Percentiles rank a stretch among this genome's conserved stretches.
Evolutionary conservation across 2,329 filamentous ascomycete genomes (phyloP).

Genomic region (Colletotrichum trifolii): DNA sequence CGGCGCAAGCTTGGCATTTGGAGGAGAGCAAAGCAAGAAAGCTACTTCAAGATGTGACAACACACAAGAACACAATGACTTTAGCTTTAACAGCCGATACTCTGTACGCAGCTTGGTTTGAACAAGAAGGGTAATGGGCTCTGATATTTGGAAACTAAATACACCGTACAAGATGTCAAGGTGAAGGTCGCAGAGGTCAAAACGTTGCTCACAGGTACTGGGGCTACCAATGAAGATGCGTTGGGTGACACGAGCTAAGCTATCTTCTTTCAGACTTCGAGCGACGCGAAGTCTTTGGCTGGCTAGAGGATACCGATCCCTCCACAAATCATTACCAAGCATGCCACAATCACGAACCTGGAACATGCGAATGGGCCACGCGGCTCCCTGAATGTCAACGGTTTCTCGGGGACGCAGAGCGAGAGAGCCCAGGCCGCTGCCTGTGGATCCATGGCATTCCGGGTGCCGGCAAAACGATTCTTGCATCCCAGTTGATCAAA

Average conservation of each 20-base stretch:
- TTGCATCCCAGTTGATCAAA: background rate
- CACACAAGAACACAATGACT: background rate
- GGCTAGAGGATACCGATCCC: background rate
- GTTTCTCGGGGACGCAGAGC: background rate
- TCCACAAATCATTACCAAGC: background rate
- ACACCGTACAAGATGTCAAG: no score
- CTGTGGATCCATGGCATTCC: slow-evolving; percentile 14
- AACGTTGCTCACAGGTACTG: background rate
- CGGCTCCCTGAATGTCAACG: background rate
- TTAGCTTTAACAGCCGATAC: background rate
- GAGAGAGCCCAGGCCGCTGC: background rate
- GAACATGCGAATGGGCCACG: slow-evolving; percentile 2
- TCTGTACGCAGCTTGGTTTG: background rate
- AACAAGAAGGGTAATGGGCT: no score
- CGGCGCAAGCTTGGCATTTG: background rate
- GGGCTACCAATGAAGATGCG: no score
- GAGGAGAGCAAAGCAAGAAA: background rate
- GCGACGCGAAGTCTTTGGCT: background rate
- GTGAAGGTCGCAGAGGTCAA: no score
- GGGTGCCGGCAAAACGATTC: background rate
- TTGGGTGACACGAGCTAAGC: background rate
- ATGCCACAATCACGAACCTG: background rate
- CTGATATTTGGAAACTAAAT: no score
- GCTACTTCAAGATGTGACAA: background rate
- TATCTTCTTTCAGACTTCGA: background rate